phyloP scores from a whole-genome alignment of 306 rosid genomes.

The Astragalus membranaceus region DNA sequence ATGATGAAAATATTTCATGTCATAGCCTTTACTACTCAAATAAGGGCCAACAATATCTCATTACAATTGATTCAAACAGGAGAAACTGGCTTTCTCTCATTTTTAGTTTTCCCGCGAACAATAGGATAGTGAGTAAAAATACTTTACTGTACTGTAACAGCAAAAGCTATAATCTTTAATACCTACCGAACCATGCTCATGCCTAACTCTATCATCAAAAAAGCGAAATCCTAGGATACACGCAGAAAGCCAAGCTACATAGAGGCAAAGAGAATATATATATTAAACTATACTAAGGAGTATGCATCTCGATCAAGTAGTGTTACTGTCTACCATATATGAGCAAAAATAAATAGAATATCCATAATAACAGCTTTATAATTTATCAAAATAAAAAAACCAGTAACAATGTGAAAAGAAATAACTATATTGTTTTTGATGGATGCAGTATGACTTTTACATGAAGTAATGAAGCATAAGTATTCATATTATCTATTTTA shows the following conservation, averaged over 20 bases:
- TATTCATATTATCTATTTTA: background rate
- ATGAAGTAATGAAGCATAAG: background rate
- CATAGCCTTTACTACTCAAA: constrained; percentile 5
- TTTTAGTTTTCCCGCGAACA: background rate
- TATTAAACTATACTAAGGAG: background rate
- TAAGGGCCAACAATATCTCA: background rate
- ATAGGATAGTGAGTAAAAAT: background rate
- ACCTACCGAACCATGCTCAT: background rate
- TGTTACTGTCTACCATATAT: background rate
- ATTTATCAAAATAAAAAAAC: background rate
- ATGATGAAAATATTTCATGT: background rate
- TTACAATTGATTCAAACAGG: background rate
- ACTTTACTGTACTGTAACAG: background rate
- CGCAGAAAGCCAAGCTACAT: background rate
- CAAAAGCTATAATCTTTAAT: constrained; percentile 1
- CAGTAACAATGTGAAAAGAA: background rate
- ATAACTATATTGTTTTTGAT: background rate
- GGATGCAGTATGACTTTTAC: background rate
- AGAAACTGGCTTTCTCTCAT: background rate
- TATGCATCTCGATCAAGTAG: background rate
- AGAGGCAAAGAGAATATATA: background rate
- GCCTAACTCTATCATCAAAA: background rate
- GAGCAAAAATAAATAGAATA: background rate
- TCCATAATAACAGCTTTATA: too few species aligned
- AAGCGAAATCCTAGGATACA: background rate